Percentiles rank a stretch among this genome's conserved stretches.
These are phyloP conservation scores for Solanum chiquidenum DNA, from an alignment of 257 asterid genomes.

Conservation along the genomic window DNA sequence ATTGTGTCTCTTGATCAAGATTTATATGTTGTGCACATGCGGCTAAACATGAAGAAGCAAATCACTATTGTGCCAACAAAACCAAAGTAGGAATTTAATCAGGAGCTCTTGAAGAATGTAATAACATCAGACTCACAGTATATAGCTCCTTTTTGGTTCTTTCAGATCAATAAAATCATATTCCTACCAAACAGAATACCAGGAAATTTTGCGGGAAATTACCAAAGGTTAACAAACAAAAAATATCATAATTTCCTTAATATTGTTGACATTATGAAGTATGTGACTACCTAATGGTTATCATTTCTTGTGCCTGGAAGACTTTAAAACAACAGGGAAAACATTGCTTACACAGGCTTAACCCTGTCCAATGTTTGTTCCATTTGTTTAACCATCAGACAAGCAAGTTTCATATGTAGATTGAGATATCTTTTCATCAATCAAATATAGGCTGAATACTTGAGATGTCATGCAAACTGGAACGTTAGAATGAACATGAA, in stretches of 20 bases:
- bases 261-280: background rate
- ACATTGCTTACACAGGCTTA: background rate
- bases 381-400: background rate
- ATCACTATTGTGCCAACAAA: background rate
- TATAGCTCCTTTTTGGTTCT: background rate
- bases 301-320: background rate
- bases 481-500: background rate
- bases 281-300: background rate
- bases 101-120: background rate
- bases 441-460: background rate
- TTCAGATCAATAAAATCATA: background rate
- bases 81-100: background rate
- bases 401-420: background rate
- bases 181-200: background rate
- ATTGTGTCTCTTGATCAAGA: background rate
- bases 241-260: background rate
- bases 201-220: background rate
- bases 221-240: background rate
- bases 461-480: background rate
- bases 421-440: background rate
- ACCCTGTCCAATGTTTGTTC: background rate
- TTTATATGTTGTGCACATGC: background rate
- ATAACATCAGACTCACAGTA: background rate
- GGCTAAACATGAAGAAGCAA: background rate
- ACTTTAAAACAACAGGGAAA: background rate